phyloP scores from a whole-genome alignment of 352 stramenopile genomes.

The Pythium graminicola region DNA sequence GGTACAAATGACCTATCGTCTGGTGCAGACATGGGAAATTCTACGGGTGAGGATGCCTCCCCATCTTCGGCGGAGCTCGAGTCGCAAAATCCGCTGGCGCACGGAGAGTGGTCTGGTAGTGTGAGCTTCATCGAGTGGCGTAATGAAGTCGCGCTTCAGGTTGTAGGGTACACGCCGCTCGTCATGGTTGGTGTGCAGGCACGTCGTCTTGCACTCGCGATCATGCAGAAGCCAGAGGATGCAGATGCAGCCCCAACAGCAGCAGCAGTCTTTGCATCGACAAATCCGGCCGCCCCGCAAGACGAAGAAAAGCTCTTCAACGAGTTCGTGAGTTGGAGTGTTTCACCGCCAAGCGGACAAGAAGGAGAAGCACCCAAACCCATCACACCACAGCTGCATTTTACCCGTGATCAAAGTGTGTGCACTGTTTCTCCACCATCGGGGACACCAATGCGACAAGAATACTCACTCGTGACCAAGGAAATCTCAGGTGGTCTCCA shows the following conservation, averaged over 20 bases:
- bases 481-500: slow-evolving; percentile 79
- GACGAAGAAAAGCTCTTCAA: slow-evolving; percentile 82
- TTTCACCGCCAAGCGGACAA: slow-evolving; percentile 14
- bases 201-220: slow-evolving; percentile 63
- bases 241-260: slow-evolving; percentile 12
- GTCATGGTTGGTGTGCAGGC: slow-evolving; percentile 77
- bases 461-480: slow-evolving; percentile 78
- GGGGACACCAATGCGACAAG: slow-evolving; percentile 53
- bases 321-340: slow-evolving; percentile 77
- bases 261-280: not conserved
- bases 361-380: slow-evolving; percentile 45
- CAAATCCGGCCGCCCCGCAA: slow-evolving; percentile 11
- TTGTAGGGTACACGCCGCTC: slow-evolving; percentile 64
- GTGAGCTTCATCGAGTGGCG: slow-evolving; percentile 86
- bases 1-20: not conserved
- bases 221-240: slow-evolving; percentile 45
- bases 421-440: slow-evolving; percentile 58
- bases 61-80: slow-evolving; percentile 26
- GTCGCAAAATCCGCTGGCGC: slow-evolving; percentile 37
- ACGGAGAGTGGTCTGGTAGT: slow-evolving; percentile 66
- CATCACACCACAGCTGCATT: slow-evolving; percentile 67
- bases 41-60: slow-evolving; percentile 3
- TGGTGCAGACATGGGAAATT: slow-evolving; percentile 10
- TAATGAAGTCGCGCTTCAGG: slow-evolving; percentile 64
- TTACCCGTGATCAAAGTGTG: slow-evolving; percentile 63